Evolutionary conservation across 2,329 filamentous ascomycete species (phyloP).

Genomic region (Neoascochyta sp.): DNA sequence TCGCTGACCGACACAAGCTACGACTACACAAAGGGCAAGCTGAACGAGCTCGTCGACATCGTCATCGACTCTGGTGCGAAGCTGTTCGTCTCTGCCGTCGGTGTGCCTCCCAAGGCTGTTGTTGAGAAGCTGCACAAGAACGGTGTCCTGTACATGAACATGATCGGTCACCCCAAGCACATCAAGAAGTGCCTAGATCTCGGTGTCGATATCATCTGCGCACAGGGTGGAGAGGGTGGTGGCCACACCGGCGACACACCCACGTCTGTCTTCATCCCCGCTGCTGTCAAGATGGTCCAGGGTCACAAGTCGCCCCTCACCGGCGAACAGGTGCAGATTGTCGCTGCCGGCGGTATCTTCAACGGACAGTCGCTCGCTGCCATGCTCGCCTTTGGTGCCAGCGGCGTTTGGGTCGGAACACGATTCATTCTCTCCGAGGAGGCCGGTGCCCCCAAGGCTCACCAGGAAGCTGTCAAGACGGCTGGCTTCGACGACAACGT

Average conservation of each 20-base stretch:
- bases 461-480: slow-evolving; percentile 93
- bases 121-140: slow-evolving; percentile 85
- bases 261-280: slow-evolving; percentile 86
- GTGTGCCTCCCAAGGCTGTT: slow-evolving; percentile 81
- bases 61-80: slow-evolving; percentile 88
- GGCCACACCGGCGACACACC: slow-evolving; percentile 94
- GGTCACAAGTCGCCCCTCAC: slow-evolving; percentile 83
- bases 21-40: slow-evolving; percentile 99
- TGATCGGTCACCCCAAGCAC: slow-evolving; percentile 99
- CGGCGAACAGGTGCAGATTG: slow-evolving; percentile 80
- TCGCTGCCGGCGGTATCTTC: slow-evolving; percentile 91
- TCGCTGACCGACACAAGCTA: slow-evolving; percentile 59
- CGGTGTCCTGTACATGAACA: slow-evolving; percentile 98
- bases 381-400: slow-evolving; percentile 86
- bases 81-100: slow-evolving; percentile 95
- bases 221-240: slow-evolving; percentile 95
- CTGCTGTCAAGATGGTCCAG: slow-evolving; percentile 77
- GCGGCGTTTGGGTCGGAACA: slow-evolving; percentile 93
- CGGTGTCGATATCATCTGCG: slow-evolving; percentile 94
- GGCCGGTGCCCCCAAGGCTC: slow-evolving; percentile 85
- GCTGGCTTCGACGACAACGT: slow-evolving; percentile 93
- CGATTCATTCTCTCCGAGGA: slow-evolving; percentile 92
- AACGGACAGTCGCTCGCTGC: slow-evolving; percentile 89
- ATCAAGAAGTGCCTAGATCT: slow-evolving; percentile 88
- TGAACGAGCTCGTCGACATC: slow-evolving; percentile 83